Percentiles rank a stretch among this genome's conserved stretches.
Evolutionary conservation across 805 yeast species (phyloP).

Genomic region (Metschnikowia baotianmanensis): DNA sequence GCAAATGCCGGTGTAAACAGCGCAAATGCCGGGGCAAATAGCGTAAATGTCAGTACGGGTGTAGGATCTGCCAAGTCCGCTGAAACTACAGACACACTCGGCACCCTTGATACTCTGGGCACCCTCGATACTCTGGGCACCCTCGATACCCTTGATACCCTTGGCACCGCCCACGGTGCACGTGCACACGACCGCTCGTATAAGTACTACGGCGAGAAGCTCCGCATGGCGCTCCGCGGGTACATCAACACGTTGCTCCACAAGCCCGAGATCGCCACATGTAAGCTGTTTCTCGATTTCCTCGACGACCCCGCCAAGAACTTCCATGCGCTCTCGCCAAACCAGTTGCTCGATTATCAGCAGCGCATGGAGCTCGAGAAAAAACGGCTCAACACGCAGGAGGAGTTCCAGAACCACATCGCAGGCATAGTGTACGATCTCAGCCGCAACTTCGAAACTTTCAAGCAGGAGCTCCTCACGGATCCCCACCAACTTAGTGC

Average conservation of each 20-base stretch:
- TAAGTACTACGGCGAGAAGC: conserved; percentile 64
- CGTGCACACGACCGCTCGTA: background rate
- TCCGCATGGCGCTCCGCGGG: conserved; percentile 74
- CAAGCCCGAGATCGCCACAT: conserved; percentile 54
- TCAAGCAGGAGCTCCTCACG: conserved; percentile 53
- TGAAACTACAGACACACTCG: background rate
- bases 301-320: conserved; percentile 17
- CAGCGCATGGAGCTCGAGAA: conserved; percentile 60
- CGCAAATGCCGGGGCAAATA: background rate
- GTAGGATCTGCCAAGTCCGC: background rate
- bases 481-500: conserved; percentile 53
- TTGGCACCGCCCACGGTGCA: background rate
- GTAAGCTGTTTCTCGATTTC: conserved; percentile 38
- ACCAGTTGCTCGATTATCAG: conserved; percentile 54
- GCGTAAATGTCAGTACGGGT: background rate
- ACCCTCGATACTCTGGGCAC: too few relatives aligned
- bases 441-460: conserved; percentile 54
- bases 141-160: too few relatives aligned
- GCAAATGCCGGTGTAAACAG: background rate
- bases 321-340: conserved; percentile 35
- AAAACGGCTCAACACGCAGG: conserved; percentile 56
- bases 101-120: too few relatives aligned
- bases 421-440: conserved; percentile 53
- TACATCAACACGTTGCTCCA: conserved; percentile 56
- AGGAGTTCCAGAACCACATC: conserved; percentile 70